These are phyloP conservation scores for Knoxia roxburghii DNA, from an alignment of 257 asterid genomes.

Conservation along the genomic window DNA sequence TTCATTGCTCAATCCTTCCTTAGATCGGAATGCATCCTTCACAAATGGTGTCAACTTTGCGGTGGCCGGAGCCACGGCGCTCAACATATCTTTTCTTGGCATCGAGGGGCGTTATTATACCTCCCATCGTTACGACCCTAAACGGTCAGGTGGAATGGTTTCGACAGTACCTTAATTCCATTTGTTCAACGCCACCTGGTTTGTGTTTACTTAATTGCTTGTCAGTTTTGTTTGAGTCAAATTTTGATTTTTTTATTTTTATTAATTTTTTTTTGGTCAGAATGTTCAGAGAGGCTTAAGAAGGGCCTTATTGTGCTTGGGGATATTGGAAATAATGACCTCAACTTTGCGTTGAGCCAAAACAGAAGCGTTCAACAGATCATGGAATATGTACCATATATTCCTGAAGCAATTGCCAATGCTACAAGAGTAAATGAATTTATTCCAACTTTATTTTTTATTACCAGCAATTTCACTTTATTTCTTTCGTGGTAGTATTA, in stretches of 20 bases:
- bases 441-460: too few species aligned
- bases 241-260: background rate
- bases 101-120: conserved; percentile 10
- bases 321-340: conserved; percentile 31
- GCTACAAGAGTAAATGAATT: conserved; percentile 22
- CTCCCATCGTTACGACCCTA: conserved; percentile 3
- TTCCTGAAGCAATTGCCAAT: conserved; percentile 17
- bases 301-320: conserved; percentile 21
- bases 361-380: conserved; percentile 13
- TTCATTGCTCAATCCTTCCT: conserved; percentile 31
- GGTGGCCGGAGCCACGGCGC: conserved; percentile 30
- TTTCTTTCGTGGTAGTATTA: too few species aligned
- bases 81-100: conserved; percentile 13
- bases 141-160: conserved; percentile 26
- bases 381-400: conserved; percentile 11
- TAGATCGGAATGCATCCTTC: conserved; percentile 23
- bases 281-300: conserved; percentile 15
- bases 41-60: conserved; percentile 32
- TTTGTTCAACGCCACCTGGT: conserved; percentile 6
- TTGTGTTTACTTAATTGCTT: background rate
- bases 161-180: conserved; percentile 12
- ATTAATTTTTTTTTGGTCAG: conserved; percentile 7
- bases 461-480: too few species aligned
- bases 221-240: too few species aligned
- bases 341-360: background rate